Conservation (phyloP, 1,139 yeast genomes). For the Ashbya aceris region DNA sequence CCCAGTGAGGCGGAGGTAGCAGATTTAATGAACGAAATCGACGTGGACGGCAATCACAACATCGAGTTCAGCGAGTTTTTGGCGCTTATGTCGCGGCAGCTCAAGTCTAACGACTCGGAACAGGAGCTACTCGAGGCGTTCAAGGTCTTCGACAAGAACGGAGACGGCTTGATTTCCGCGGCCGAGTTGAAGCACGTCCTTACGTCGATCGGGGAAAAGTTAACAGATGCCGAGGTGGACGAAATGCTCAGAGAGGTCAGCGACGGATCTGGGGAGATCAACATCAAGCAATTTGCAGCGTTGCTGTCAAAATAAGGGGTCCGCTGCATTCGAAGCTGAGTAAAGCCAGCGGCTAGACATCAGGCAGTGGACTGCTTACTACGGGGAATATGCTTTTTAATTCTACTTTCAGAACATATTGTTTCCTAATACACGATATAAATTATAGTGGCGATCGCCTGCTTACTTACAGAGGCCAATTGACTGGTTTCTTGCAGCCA, state of each 20-base stretch:
- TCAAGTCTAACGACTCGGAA: slow-evolving; percentile 93
- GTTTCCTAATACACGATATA: not conserved
- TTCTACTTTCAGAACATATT: no score
- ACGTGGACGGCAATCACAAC: slow-evolving; percentile 87
- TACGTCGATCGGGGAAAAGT: slow-evolving; percentile 93
- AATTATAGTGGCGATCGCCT: not conserved
- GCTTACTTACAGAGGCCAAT: slow-evolving; percentile 4
- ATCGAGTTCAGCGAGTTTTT: slow-evolving; percentile 80
- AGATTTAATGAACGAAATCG: slow-evolving; percentile 95
- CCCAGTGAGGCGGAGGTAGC: slow-evolving; percentile 94
- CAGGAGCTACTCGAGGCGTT: slow-evolving; percentile 97
- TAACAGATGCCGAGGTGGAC: slow-evolving; percentile 91
- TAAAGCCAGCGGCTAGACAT: no score
- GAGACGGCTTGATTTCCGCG: slow-evolving; percentile 93
- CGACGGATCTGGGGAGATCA: slow-evolving; percentile 92
- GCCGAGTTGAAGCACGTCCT: slow-evolving; percentile 94
- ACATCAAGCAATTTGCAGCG: slow-evolving; percentile 89
- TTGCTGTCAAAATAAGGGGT: slow-evolving; percentile 40
- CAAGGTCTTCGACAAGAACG: slow-evolving; percentile 81
- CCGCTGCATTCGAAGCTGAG: not conserved
- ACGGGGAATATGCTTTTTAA: no score
- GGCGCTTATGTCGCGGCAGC: slow-evolving; percentile 78
- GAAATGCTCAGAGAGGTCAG: slow-evolving; percentile 96
- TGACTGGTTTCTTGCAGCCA: no score
- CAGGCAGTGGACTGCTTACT: no score